Percentiles rank a stretch among this genome's conserved stretches.
Evolutionary conservation across 2,329 filamentous ascomycete genomes (phyloP).

Genomic region (Aspergillus glaucus): DNA sequence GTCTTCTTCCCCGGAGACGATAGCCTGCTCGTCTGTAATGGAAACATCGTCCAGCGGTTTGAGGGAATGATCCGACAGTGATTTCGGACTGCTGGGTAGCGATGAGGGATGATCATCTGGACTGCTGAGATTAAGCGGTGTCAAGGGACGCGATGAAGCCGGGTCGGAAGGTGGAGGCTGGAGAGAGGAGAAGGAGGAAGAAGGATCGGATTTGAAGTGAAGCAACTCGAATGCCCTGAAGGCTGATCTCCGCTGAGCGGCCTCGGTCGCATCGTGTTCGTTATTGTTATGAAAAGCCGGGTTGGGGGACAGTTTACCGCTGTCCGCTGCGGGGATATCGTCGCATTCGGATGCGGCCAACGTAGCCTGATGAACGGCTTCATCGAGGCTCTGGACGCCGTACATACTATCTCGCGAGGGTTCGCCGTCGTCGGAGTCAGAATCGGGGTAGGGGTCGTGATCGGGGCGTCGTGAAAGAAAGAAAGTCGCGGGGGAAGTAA

Average conservation of each 20-base stretch:
- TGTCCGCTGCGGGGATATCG: not conserved
- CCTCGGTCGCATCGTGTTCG: slow-evolving; percentile 14
- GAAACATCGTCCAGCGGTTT: slow-evolving; percentile 54
- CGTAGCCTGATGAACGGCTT: slow-evolving; percentile 42
- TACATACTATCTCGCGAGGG: slow-evolving; percentile 43
- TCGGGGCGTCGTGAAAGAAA: slow-evolving; percentile 53
- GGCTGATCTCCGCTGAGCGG: slow-evolving; percentile 27
- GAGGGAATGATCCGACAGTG: slow-evolving; percentile 53
- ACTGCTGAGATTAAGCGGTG: slow-evolving; percentile 41
- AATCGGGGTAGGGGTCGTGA: slow-evolving; percentile 30
- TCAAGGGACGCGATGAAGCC: slow-evolving; percentile 38
- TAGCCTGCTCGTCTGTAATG: slow-evolving; percentile 49
- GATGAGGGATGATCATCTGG: slow-evolving; percentile 46
- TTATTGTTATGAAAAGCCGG: slow-evolving; percentile 9
- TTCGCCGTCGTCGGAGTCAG: slow-evolving; percentile 22
- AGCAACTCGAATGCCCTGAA: slow-evolving; percentile 20
- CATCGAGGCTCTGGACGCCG: slow-evolving; percentile 53
- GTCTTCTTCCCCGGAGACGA: slow-evolving; percentile 53
- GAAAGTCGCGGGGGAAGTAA: slow-evolving; percentile 49
- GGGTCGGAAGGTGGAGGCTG: slow-evolving; percentile 16
- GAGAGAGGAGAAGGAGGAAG: slow-evolving; percentile 9
- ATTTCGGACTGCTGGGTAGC: slow-evolving; percentile 55
- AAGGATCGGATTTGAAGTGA: slow-evolving; percentile 4
- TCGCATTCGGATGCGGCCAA: slow-evolving; percentile 7
- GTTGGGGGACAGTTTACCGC: slow-evolving; percentile 5